Evolutionary conservation across 495 filamentous ascomycete species (phyloP).

Genomic region (Aspergillus indologenus): DNA sequence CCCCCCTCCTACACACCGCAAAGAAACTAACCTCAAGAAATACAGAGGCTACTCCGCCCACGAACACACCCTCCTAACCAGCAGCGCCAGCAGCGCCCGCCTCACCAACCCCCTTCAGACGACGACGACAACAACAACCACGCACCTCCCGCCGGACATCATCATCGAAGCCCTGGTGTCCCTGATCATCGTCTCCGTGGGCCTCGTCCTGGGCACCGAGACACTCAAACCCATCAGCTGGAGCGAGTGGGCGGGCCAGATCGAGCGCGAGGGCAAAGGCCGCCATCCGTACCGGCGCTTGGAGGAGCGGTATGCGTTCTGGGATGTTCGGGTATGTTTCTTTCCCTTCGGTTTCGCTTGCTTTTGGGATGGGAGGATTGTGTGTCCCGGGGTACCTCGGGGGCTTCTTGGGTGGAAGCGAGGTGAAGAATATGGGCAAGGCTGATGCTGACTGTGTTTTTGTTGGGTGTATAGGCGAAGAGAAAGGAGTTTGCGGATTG

Average conservation of each 20-base stretch:
- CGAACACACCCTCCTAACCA: constrained; percentile 71
- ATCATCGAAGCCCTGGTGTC: constrained; percentile 62
- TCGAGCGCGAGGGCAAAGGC: constrained; percentile 63
- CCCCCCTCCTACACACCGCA: background rate
- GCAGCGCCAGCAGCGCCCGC: constrained; percentile 47
- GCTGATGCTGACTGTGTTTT: constrained; percentile 11
- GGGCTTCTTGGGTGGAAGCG: background rate
- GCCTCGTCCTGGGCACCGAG: constrained; percentile 66
- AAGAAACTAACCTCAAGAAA: constrained; percentile 5
- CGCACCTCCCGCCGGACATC: constrained; percentile 65
- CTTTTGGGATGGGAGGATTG: constrained; percentile 7
- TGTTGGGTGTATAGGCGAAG: constrained; percentile 53
- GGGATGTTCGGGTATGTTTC: constrained; percentile 62
- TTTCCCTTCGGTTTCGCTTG: constrained; percentile 27
- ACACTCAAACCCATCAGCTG: constrained; percentile 74
- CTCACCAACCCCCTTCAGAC: background rate
- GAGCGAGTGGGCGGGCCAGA: constrained; percentile 79
- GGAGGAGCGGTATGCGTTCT: constrained; percentile 64
- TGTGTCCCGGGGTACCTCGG: background rate
- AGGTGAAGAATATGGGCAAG: background rate
- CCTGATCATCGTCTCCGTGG: constrained; percentile 63
- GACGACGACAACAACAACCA: constrained; percentile 28
- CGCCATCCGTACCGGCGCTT: constrained; percentile 49
- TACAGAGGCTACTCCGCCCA: constrained; percentile 80
- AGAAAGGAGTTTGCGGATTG: constrained; percentile 74